Base-by-base conservation (phyloP, 805 yeast genomes). In the Suhomyces sp. region DNA sequence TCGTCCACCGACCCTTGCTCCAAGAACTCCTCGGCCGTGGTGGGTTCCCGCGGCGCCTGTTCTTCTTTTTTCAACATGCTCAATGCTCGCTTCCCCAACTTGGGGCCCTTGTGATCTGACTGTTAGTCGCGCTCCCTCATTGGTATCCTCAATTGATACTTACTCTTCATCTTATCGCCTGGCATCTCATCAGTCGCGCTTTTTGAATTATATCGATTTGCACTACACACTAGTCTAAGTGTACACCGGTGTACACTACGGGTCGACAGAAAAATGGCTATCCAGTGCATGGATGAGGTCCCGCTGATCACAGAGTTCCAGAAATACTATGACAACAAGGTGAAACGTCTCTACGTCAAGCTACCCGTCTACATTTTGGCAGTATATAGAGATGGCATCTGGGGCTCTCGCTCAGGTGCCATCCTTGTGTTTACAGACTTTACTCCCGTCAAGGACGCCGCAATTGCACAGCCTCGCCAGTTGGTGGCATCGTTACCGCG, bases 1-100 rank as follows among this genome's bases (percentile, higher is more conserved):
- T 87, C 93, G 51, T 82, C 84, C 9, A 71, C 72, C 0, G 84
- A 74, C 1, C 84, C 93, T 48, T 69, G 69, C 31, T 80, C 83
- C n/a, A 85, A 72, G 49, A 61, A 77, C 4, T 84, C 89, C 31
- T 80, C 82, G 0, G 79, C 74, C 0, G 83, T 76, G 5, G 69
- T 64, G 5, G 79, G 78, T 9, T 59, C 53, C 41, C 45, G 44
- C 15, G 33, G 17, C 10, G 24, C 42, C 22, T 57, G 54, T 24
- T 55, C 48, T 35, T 52, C 46, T 50, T 51, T 51, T 15, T 49
- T 54, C 40, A 51, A 42, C 9, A 48, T 42, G 13, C 59, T 54
- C 46, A 40, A 54, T 4, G 56, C 56, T 49, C 58, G 57, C 44
- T 56, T 61, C 38, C 61, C 54, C 26, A 59, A 48, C 50, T 61